Evolutionary conservation across 2,329 filamentous ascomycete species (phyloP), one percentile per base, ranked within the genome.

Genomic region (Anisogramma anomala): DNA sequence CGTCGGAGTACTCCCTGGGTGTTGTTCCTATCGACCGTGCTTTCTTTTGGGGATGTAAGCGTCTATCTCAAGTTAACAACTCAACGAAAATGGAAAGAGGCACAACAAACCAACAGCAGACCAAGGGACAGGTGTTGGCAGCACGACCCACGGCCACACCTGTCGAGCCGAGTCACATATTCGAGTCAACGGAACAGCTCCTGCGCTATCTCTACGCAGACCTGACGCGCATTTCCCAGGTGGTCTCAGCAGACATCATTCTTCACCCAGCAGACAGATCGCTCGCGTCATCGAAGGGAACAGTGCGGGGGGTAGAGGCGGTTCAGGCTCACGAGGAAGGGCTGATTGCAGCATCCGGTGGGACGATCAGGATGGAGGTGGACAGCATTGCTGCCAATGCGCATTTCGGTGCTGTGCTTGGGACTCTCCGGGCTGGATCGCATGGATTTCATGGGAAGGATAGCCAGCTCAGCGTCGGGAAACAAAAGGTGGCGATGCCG

Each of bases 341-440:
- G 4, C 15, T 32, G 30, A 11, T 18, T 7, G 30, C 15, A 18
- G 30, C 30, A 7, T 18, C 30, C 15, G 10, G 8, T 3, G 46
- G 46, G 0, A 49, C 45, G 10, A 22, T 53, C 3, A 35, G 32
- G 34, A 53, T 55, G 49, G 43, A 48, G 8, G 49, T 52, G 7
- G 37, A 49, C 28, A 43, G 38, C 17, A 47, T 52, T 19, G 41
- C 25, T 2, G 19, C 39, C 1, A 48, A 45, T 22, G 41, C 33
- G 13, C 20, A 49, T 15, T 55, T 54, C 40, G 53, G 49, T 18
- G 39, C 45, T 4, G 51, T 51, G 3, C 31, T 55, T 37, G 52
- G 52, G 8, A 34, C 42, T 8, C 20, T 54, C 17, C 42, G 45
- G 34, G 48, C 49, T 13, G 31, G 33, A 9, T 32, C 34, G 6